phyloP scores from a whole-genome alignment of 495 filamentous ascomycete species.

The Lophiotrema nucula region DNA sequence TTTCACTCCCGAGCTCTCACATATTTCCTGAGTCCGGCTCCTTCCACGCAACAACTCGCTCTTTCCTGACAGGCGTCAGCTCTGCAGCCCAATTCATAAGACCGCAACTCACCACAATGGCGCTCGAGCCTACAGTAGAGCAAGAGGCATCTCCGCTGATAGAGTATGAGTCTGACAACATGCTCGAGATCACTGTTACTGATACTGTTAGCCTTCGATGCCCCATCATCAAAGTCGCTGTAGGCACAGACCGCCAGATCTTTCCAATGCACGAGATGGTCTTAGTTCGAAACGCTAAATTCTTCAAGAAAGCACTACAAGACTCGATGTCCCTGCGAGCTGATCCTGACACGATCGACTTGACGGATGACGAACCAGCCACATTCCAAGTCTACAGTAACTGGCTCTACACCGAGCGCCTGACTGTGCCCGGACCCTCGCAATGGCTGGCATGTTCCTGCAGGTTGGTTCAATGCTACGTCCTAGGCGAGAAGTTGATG shows the following conservation, averaged over 20 bases:
- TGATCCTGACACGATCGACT: background rate
- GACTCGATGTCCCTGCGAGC: background rate
- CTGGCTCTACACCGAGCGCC: background rate
- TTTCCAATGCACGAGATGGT: background rate
- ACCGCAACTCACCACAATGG: too few relatives aligned
- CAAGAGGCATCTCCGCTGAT: too few relatives aligned
- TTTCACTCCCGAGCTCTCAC: too few relatives aligned
- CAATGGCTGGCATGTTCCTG: background rate
- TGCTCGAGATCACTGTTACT: too few relatives aligned
- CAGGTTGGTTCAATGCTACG: slow-evolving; percentile 9
- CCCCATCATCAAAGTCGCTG: background rate
- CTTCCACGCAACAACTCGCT: too few relatives aligned
- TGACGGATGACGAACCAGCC: background rate
- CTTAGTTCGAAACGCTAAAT: background rate
- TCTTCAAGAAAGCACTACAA: background rate
- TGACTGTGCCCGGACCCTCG: too few relatives aligned
- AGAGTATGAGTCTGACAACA: too few relatives aligned
- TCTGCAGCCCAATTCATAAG: too few relatives aligned
- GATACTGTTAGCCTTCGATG: background rate
- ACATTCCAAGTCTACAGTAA: background rate
- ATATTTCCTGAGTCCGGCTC: too few relatives aligned
- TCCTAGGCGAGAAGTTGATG: slow-evolving; percentile 13
- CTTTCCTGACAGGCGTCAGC: too few relatives aligned
- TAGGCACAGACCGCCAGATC: background rate
- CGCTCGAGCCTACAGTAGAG: too few relatives aligned